These are phyloP conservation scores for Mucor circinelloides DNA, from an alignment of 371 early-diverging fungal species.

Conservation along the genomic window DNA sequence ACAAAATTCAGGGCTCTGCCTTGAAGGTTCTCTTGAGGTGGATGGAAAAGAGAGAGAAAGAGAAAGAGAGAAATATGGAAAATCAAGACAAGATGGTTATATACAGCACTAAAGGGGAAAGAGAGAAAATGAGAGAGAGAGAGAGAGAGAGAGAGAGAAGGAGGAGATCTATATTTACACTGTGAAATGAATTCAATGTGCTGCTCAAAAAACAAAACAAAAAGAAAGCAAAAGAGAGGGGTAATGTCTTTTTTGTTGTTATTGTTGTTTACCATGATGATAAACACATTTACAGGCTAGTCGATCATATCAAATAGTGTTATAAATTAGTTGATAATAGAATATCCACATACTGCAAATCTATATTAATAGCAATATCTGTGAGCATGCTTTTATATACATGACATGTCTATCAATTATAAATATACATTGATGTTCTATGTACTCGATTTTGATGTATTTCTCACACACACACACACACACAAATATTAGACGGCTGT, in stretches of 20 bases:
- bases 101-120: background rate
- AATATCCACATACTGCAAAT: background rate
- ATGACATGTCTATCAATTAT: background rate
- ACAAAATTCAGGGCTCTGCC: constrained; percentile 13
- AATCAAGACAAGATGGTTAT: background rate
- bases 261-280: background rate
- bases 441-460: background rate
- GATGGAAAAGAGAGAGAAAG: constrained; percentile 3
- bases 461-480: background rate
- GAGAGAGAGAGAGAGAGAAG: too few species aligned
- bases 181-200: background rate
- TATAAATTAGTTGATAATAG: constrained; percentile 11
- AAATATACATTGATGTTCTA: background rate
- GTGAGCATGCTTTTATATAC: background rate
- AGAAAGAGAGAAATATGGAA: background rate
- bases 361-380: background rate
- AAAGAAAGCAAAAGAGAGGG: background rate
- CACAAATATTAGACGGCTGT: background rate
- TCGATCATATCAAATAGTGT: background rate
- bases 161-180: background rate
- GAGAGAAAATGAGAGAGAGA: too few species aligned
- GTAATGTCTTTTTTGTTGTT: background rate
- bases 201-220: background rate
- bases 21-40: background rate
- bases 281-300: background rate